Evolutionary conservation across 306 rosid genomes (phyloP).

Genomic region (Ormosia semicastrata): DNA sequence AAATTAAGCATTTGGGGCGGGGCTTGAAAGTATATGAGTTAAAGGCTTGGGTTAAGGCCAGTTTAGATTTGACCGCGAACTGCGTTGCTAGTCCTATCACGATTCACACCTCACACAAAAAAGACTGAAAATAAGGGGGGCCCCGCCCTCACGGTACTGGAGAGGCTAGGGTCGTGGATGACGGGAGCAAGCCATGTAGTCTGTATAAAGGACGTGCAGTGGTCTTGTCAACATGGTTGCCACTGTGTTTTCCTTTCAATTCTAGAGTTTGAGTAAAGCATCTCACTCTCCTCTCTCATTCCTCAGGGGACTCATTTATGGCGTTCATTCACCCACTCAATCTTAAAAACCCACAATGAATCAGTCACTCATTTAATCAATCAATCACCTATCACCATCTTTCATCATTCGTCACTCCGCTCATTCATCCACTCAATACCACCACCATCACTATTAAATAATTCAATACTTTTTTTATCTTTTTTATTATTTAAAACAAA

Average conservation of each 20-base stretch:
- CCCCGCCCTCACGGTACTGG: neutral
- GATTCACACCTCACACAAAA: neutral
- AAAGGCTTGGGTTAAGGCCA: too few species aligned
- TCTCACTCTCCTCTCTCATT: neutral
- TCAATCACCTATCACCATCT: constrained; percentile 27
- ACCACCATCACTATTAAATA: neutral
- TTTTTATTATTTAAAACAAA: neutral
- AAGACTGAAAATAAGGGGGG: neutral
- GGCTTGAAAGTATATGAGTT: too few species aligned
- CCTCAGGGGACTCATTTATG: neutral
- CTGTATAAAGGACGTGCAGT: constrained; percentile 17
- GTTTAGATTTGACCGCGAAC: too few species aligned
- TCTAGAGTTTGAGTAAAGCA: neutral
- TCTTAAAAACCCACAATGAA: constrained; percentile 32
- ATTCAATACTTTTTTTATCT: neutral
- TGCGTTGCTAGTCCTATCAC: too few species aligned
- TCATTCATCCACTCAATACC: neutral
- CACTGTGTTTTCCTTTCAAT: neutral
- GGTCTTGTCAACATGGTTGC: constrained; percentile 47
- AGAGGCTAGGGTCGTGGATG: constrained; percentile 14
- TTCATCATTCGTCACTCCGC: neutral
- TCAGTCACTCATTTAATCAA: constrained; percentile 36
- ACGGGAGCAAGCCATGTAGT: constrained; percentile 1
- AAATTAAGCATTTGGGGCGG: too few species aligned
- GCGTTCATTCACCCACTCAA: constrained; percentile 33